Percentiles rank a stretch among this genome's conserved stretches.
Conservation (phyloP, 768 basidiomycete genomes). For the Mycena capillaripes region DNA sequence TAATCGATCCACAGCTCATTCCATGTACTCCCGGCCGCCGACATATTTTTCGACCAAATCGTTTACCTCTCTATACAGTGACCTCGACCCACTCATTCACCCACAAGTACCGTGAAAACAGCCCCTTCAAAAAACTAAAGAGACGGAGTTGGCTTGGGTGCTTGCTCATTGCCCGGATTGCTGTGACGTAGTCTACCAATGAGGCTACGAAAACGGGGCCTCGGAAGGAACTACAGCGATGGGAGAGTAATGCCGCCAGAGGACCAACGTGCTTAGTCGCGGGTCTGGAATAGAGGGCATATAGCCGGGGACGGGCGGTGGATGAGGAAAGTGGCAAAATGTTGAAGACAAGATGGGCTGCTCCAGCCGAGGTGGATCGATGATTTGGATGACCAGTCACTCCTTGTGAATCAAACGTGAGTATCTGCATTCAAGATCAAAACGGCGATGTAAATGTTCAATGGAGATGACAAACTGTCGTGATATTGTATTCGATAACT, state of each 20-base stretch:
- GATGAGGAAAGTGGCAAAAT: not conserved
- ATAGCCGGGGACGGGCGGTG: slow-evolving; percentile 7
- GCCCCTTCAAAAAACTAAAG: slow-evolving; percentile 75
- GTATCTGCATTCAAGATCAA: no score
- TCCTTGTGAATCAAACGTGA: slow-evolving; percentile 46
- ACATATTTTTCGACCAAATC: no score
- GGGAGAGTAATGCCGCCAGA: not conserved
- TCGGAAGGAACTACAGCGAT: slow-evolving; percentile 12
- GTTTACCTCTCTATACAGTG: slow-evolving; percentile 47
- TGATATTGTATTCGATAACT: slow-evolving; percentile 8
- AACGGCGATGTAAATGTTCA: no score
- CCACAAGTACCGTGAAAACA: slow-evolving; percentile 79
- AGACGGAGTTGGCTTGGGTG: slow-evolving; percentile 73
- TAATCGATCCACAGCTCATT: no score
- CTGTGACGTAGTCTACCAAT: slow-evolving; percentile 52
- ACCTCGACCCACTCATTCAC: slow-evolving; percentile 72
- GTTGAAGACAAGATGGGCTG: slow-evolving; percentile 49
- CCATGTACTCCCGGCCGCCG: no score
- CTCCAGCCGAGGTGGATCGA: slow-evolving; percentile 58
- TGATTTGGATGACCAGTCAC: slow-evolving; percentile 78
- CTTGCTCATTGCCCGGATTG: slow-evolving; percentile 66
- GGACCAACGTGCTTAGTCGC: slow-evolving; percentile 16
- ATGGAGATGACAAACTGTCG: slow-evolving; percentile 9
- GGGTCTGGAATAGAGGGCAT: not conserved
- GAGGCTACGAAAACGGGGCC: slow-evolving; percentile 49